A percentile compares a stretch with the other conserved stretches of the same genome.
phyloP scores from a whole-genome alignment of 1,284 basidiomycete species.

The Ganoderma leucocontextum region DNA sequence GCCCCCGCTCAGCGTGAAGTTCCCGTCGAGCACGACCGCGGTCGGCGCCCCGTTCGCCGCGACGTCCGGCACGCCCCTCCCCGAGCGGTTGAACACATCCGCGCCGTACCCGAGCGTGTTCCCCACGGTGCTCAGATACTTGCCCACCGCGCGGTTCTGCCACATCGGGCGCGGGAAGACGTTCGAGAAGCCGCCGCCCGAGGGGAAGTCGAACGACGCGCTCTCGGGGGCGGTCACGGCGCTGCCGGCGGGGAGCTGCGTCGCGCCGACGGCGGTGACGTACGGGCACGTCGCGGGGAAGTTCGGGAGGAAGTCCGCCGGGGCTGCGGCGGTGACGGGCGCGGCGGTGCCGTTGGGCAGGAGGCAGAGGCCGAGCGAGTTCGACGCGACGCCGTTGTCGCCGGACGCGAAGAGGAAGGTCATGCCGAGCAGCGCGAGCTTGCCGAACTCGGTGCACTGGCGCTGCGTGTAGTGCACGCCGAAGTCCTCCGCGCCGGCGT shows the following conservation, averaged over 20 bases:
- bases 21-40: conserved; percentile 42
- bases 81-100: conserved; percentile 29
- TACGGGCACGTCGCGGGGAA: conserved; percentile 37
- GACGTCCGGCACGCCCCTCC: conserved; percentile 33
- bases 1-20: conserved; percentile 33
- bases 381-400: conserved; percentile 60
- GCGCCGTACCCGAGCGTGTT: conserved; percentile 19
- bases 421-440: conserved; percentile 52
- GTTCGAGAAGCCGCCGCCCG: conserved; percentile 35
- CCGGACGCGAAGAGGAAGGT: conserved; percentile 63
- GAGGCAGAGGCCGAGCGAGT: conserved; percentile 48
- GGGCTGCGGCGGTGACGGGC: conserved; percentile 39
- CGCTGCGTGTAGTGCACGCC: conserved; percentile 44
- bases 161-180: conserved; percentile 30
- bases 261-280: conserved; percentile 36
- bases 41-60: conserved; percentile 46
- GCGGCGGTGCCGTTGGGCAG: conserved; percentile 32
- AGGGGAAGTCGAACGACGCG: conserved; percentile 28
- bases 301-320: conserved; percentile 30
- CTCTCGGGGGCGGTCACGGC: conserved; percentile 25
- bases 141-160: conserved; percentile 29
- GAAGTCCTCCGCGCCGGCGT: conserved; percentile 44
- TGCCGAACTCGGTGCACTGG: conserved; percentile 50
- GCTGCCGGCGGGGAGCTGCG: conserved; percentile 30
- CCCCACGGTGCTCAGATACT: conserved; percentile 25